These are phyloP conservation scores for Aspergillus egyptiacus DNA, from an alignment of 495 filamentous ascomycete genomes.

Conservation along the genomic window DNA sequence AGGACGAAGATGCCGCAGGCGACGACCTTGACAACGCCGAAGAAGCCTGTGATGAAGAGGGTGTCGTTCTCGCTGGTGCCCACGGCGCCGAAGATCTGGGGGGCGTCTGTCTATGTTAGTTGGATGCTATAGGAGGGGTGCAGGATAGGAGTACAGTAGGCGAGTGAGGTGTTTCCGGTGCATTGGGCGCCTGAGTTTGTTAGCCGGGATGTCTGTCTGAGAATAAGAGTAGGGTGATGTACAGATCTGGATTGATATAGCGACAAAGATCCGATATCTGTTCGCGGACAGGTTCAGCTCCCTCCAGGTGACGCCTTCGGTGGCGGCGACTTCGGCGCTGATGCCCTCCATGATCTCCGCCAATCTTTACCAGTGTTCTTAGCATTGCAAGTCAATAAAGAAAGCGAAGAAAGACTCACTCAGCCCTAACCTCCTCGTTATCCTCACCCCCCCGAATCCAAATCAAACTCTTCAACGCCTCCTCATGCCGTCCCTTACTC, in stretches of 20 bases:
- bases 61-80: constrained; percentile 35
- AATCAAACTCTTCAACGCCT: constrained; percentile 40
- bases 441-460: constrained; percentile 46
- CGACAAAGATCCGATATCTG: constrained; percentile 38
- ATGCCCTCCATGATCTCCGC: constrained; percentile 41
- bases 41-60: constrained; percentile 44
- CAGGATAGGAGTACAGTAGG: constrained; percentile 29
- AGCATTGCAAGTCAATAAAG: not conserved
- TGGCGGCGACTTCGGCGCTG: constrained; percentile 35
- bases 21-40: constrained; percentile 45
- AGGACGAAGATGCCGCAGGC: constrained; percentile 40
- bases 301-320: constrained; percentile 40
- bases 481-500: constrained; percentile 44
- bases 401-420: not conserved
- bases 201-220: not conserved
- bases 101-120: constrained; percentile 28
- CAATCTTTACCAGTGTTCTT: constrained; percentile 25
- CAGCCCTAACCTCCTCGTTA: constrained; percentile 11
- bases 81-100: constrained; percentile 45
- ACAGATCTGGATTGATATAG: constrained; percentile 31
- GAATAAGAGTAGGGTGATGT: constrained; percentile 4
- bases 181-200: constrained; percentile 12
- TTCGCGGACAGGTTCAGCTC: constrained; percentile 41
- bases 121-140: constrained; percentile 13
- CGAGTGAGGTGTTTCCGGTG: constrained; percentile 15